phyloP scores from a whole-genome alignment of 2,329 filamentous ascomycete species.

The Botrytis sinoallii region DNA sequence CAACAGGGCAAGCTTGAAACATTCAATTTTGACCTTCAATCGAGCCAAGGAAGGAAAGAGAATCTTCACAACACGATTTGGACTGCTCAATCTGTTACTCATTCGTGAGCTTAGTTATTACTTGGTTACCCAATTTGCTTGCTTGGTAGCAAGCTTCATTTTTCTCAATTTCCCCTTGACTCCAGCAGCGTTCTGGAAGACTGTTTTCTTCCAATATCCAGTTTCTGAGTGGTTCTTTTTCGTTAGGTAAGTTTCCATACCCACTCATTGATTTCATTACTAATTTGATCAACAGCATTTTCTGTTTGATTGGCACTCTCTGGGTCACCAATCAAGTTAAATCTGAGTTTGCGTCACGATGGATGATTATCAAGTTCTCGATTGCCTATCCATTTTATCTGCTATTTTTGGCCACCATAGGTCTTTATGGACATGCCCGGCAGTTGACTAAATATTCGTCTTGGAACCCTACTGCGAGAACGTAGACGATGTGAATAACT shows the following conservation, averaged over 20 bases:
- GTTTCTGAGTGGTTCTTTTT: constrained; percentile 48
- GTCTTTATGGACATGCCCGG: constrained; percentile 20
- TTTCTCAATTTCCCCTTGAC: constrained; percentile 45
- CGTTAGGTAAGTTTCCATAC: constrained; percentile 38
- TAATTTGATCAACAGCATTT: constrained; percentile 34
- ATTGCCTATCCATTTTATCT: constrained; percentile 46
- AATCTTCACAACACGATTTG: constrained; percentile 42
- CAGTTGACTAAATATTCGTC: constrained; percentile 41
- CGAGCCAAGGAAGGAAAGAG: constrained; percentile 39
- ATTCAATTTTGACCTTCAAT: constrained; percentile 44
- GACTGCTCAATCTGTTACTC: constrained; percentile 45
- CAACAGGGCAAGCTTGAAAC: constrained; percentile 40
- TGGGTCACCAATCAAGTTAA: constrained; percentile 46
- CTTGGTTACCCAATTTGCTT: constrained; percentile 48
- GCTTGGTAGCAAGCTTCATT: constrained; percentile 45
- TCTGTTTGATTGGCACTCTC: constrained; percentile 45
- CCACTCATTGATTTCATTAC: neutral
- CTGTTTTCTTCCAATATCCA: constrained; percentile 49
- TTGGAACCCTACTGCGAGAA: constrained; percentile 45
- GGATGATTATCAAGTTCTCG: constrained; percentile 45
- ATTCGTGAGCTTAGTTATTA: constrained; percentile 48
- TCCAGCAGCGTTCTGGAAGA: constrained; percentile 39
- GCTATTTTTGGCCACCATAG: constrained; percentile 2
- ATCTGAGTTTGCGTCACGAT: constrained; percentile 45
- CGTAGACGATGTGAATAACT: constrained; percentile 1